Base-by-base conservation (phyloP, 805 yeast species). In the Torulaspora delbrueckii region DNA sequence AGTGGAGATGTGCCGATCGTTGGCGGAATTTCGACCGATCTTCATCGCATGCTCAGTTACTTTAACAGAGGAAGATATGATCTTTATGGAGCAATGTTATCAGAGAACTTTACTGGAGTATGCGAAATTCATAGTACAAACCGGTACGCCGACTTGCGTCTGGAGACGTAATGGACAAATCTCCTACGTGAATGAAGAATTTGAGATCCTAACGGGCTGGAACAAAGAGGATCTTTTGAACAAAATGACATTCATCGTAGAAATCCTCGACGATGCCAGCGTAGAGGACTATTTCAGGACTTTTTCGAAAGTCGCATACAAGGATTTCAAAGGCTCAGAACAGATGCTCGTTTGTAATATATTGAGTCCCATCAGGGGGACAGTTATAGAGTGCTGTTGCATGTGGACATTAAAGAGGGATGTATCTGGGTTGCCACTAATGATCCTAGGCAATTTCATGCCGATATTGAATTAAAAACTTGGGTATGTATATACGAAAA, bases 81-180 rank as follows among this genome's bases (percentile, higher is more conserved):
- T 91, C 2, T 91, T 91, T 60, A 88, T 93, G 84, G 99, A 91
- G 62, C 95, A 91, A 68, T 86, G 96, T 56, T 91, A 90, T 68
- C 98, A 91, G 65, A 71, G 99, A 37, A 89, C 98, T 0, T 69
- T 91, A 30, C 69, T 91, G 36, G 96, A 95, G 50, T 91, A 89
- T 63, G 90, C 88, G 49, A 85, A 83, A 63, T 86, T 86, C 62
- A 84, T 93, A 32, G 75, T 81, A 18, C 80, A 85, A 16, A 80
- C 88, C 27, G 97, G 97, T 0, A 91, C 97, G 0, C 98, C 98
- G 2, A 89, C 96, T 0, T 77, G 91, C 18, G 91, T 89, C 3
- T 91, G 98, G 98, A 73, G 99, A 54, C 75, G 98, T 43, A 89
- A 96, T 1, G 96, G 96, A 7, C 96, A 91, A 63, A 85, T 91